Evolutionary conservation across 305 asterid genomes (phyloP), one percentile per base, ranked within the genome.

Genomic region (Fraxinus sp.): DNA sequence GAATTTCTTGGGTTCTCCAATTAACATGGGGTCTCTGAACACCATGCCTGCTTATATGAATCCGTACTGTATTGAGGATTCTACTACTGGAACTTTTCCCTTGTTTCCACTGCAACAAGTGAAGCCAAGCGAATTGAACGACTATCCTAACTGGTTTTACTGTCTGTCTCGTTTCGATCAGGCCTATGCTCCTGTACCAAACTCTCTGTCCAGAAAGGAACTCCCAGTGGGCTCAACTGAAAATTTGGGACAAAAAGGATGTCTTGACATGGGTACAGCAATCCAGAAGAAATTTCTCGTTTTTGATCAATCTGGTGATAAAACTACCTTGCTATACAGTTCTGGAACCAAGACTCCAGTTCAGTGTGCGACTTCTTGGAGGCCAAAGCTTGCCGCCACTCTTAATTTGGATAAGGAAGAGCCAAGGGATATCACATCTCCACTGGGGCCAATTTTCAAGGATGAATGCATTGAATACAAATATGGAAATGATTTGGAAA

Each of bases 301-400:
- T 22, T 95, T 95, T 79, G 99, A 95, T 86, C 96, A 90, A 64
- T 92, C 97, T 20, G 93, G 93, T 62, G 92, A 89, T 70, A 91
- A 87, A 66, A 94, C 95, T 20, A 91, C 93, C 41, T 73, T 94
- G 76, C 55, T 95, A 11, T 92, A 83, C 73, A 90, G 84, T 82
- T 89, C 94, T 7, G 88, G 88, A 72, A 73, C 80, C 70, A 89
- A 86, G 33, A 44, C 88, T 62, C 90, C 90, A 9, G 71, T 81
- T 37, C 90, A 79, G 3, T 82, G 44, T 75, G 88, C 80, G 77
- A 81, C 87, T 46, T 74, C 80, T 84, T 77, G 84, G 87, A 78
- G 28, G 80, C 86, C 90, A 39, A 86, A 81, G 66, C 87, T 85
- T 22, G 89, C 88, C 0, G 44, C 84, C 3, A 5, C 80, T 22